These are phyloP conservation scores for Inga laurina DNA, from an alignment of 306 rosid genomes.

Conservation along the genomic window DNA sequence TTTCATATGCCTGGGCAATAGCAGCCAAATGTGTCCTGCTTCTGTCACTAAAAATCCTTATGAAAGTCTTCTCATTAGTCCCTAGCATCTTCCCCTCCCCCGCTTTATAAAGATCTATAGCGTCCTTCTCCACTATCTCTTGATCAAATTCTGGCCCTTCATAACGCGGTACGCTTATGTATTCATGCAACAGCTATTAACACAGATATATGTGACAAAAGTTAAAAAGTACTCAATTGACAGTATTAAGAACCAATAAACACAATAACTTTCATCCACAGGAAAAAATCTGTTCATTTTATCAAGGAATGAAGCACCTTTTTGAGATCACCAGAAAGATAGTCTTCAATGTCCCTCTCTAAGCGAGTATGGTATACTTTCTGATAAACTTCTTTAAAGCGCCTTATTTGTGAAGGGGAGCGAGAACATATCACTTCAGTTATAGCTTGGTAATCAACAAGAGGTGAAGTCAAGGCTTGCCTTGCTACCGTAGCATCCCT, in stretches of 20 bases:
- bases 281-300: neutral
- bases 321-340: slow-evolving; percentile 54
- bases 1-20: slow-evolving; percentile 47
- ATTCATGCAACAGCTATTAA: slow-evolving; percentile 61
- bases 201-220: neutral
- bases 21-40: slow-evolving; percentile 73
- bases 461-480: slow-evolving; percentile 37
- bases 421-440: slow-evolving; percentile 79
- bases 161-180: slow-evolving; percentile 53
- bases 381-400: slow-evolving; percentile 59
- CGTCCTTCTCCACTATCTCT: slow-evolving; percentile 38
- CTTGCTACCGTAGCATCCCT: slow-evolving; percentile 55
- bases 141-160: slow-evolving; percentile 72
- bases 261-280: neutral
- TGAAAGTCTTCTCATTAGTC: slow-evolving; percentile 51
- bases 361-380: slow-evolving; percentile 41
- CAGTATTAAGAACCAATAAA: neutral
- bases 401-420: slow-evolving; percentile 64
- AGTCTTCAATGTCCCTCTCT: slow-evolving; percentile 51
- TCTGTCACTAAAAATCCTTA: slow-evolving; percentile 62
- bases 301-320: slow-evolving; percentile 39
- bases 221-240: neutral
- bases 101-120: slow-evolving; percentile 34
- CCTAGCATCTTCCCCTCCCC: slow-evolving; percentile 51
- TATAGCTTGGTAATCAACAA: slow-evolving; percentile 52